Evolutionary conservation across 306 rosid genomes (phyloP).

Genomic region (Oemleria cerasiformis): DNA sequence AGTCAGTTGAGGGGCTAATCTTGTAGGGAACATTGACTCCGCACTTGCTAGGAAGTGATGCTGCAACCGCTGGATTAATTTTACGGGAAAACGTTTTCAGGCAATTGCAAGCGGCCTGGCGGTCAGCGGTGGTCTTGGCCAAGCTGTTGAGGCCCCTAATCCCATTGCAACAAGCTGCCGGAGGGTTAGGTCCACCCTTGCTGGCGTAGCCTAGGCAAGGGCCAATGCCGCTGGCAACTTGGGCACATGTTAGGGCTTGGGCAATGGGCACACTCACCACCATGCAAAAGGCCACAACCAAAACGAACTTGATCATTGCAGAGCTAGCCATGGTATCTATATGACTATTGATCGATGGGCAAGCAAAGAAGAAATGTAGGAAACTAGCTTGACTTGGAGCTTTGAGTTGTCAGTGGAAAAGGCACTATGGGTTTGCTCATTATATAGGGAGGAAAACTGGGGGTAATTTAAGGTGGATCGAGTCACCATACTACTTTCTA

Average conservation of each 20-base stretch:
- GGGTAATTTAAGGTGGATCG: too few species aligned
- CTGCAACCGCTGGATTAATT: not conserved
- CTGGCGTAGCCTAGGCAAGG: slow-evolving; percentile 24
- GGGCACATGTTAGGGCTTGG: slow-evolving; percentile 40
- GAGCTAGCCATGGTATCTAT: slow-evolving; percentile 19
- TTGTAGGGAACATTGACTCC: slow-evolving; percentile 49
- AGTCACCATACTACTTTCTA: too few species aligned
- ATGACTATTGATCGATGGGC: too few species aligned
- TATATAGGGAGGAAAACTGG: too few species aligned
- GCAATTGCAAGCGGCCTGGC: slow-evolving; percentile 41
- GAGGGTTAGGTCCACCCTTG: not conserved
- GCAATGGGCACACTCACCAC: slow-evolving; percentile 37
- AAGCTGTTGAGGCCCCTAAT: not conserved
- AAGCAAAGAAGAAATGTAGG: too few species aligned
- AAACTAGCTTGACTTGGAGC: too few species aligned
- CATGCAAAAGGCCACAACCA: slow-evolving; percentile 29
- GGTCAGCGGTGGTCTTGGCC: slow-evolving; percentile 27
- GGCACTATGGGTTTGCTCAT: too few species aligned
- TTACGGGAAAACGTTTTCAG: slow-evolving; percentile 17
- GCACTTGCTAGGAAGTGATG: slow-evolving; percentile 38
- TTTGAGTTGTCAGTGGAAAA: too few species aligned
- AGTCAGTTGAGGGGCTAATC: slow-evolving; percentile 52
- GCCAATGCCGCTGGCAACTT: slow-evolving; percentile 7
- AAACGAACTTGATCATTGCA: slow-evolving; percentile 19
- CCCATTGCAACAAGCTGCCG: slow-evolving; percentile 22